Base-by-base conservation (phyloP, 2,329 filamentous ascomycete genomes). In the Paraconiothyrium sp. region DNA sequence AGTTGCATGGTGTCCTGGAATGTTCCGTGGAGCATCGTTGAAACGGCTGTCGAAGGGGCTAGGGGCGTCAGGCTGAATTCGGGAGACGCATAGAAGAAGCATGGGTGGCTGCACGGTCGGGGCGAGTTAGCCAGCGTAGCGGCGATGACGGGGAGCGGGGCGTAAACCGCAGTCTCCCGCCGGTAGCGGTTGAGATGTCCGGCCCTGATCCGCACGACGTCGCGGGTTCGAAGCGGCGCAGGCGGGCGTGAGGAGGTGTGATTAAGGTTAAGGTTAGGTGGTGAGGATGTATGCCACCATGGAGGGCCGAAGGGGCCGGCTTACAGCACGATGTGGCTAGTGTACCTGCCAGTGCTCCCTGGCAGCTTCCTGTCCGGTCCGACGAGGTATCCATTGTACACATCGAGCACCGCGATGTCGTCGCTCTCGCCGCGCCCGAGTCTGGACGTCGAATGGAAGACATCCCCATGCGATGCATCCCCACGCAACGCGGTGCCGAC, bases 181-280 rank as follows among this genome's bases (percentile, higher is more conserved):
- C 54, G 54, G 54, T 56, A 56, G 54, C 54, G 41, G 37, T 35
- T 24, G 34, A 16, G 14, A 44, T 43, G 46, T 50, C 44, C 55
- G 55, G 32, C 14, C 14, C 34, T 37, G 34, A 22, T 41, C 30
- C 34, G 34, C 22, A n/a, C 35, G 39, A 16, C 5, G 35, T 43
- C 9, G 55, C 35, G 34, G 24, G 35, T 22, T 30, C 35, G 55
- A 43, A 34, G 37, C 39, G 37, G 48, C 30, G 57, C n/a, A 27
- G 57, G 35, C 56, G 57, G 37, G 11, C 11, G 2, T 52, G 49
- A 39, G 50, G 59, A 61, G 50, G 59, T 61, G 49, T 61, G 55
- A 61, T 50, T 61, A 61, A 61, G 59, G 55, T 61, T 61, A 61
- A 58, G 50, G 59, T 61, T 61, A 44, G 49, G 27, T 30, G 37